phyloP scores from a whole-genome alignment of 1,284 basidiomycete genomes.

The Abortiporus biennis region DNA sequence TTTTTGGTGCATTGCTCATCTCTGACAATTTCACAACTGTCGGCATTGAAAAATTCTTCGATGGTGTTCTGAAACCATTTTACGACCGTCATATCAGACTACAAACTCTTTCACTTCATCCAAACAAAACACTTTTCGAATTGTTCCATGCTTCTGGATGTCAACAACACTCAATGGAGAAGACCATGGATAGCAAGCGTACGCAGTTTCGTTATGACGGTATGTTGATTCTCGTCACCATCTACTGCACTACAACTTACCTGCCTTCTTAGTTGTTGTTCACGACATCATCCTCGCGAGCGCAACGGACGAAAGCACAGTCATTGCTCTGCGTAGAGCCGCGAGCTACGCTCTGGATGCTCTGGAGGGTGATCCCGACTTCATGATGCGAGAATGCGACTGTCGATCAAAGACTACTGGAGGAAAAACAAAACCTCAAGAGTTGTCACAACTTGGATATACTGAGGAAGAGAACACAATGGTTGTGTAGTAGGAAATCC shows the following conservation, averaged over 20 bases:
- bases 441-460: conserved; percentile 10
- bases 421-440: no score
- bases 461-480: conserved; percentile 3
- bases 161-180: conserved; percentile 51
- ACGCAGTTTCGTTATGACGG: conserved; percentile 19
- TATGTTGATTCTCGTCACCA: conserved; percentile 6
- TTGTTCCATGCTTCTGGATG: conserved; percentile 65
- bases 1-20: conserved; percentile 69
- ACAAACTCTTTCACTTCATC: conserved; percentile 65
- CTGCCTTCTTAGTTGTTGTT: conserved; percentile 42
- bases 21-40: conserved; percentile 61
- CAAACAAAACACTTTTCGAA: conserved; percentile 68
- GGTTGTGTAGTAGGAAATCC: no score
- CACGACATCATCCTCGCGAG: conserved; percentile 61
- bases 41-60: conserved; percentile 59
- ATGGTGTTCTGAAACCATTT: conserved; percentile 63
- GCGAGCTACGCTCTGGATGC: conserved; percentile 59
- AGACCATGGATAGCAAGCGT: conserved; percentile 20
- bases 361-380: conserved; percentile 53
- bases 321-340: conserved; percentile 50
- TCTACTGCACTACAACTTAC: neutral
- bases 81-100: conserved; percentile 66
- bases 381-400: conserved; percentile 58
- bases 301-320: conserved; percentile 41
- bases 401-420: no score